Base-by-base conservation (phyloP, 2,329 filamentous ascomycete species). In the Hypoxylon sp. region DNA sequence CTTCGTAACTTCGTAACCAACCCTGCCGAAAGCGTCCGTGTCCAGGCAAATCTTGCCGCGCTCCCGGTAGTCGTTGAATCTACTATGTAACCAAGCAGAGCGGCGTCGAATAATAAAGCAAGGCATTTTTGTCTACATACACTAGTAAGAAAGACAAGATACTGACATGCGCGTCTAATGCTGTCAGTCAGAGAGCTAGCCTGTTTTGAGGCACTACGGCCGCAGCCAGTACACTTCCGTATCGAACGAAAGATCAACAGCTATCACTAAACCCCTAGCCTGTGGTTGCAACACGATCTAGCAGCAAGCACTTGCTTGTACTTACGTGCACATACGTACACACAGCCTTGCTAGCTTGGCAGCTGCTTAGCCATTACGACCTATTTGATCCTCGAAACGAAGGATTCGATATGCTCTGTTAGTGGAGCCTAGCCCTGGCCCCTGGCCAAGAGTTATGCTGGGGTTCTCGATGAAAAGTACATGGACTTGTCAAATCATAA, bases 231-330 rank as follows among this genome's bases (percentile, higher is more conserved):
- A 79, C 74, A 67, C 75, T 5, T 75, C 78, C 76, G 77, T 78
- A 63, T 78, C 67, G 73, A 75, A 77, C 71, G 72, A 77, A 77
- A 73, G 77, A 79, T 79, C 78, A 73, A 73, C 72, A 73, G 70
- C 75, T 75, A 75, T 77, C 74, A 62, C 58, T 65, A 63, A 63
- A n/a, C n/a, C n/a, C 61, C 75, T 71, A 69, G 73, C 68, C 62
- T n/a, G n/a, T n/a, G 72, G 71, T 70, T 72, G 69, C 75, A 76
- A 74, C 78, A 78, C 74, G 74, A 80, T 80, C 75, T 76, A 78
- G 77, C 72, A 79, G 76, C 68, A 74, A 79, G 76, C 68, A 74
- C 70, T 68, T 74, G 72, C 60, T 58, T 60, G 57, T 53, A 62
- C 45, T 28, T 58, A 60, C 32, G 41, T 30, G 28, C 34, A 59